phyloP scores from a whole-genome alignment of 2,329 filamentous ascomycete genomes.

The Beauveria pseudobassiana region DNA sequence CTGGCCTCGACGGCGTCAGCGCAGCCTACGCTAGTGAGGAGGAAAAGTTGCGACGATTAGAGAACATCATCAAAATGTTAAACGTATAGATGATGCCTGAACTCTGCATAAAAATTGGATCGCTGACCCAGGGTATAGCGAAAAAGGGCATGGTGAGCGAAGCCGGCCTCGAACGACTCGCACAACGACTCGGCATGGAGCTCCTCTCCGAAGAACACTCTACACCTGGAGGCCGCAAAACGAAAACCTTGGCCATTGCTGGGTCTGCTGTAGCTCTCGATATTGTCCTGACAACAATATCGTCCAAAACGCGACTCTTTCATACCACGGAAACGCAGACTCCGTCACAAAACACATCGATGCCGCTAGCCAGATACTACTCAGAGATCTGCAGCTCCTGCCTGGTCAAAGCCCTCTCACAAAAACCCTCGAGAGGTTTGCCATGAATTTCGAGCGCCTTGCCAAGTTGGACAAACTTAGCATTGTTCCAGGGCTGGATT shows the following conservation, averaged over 20 bases:
- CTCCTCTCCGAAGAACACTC: conserved; percentile 50
- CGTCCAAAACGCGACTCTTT: conserved; percentile 54
- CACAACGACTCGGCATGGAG: conserved; percentile 59
- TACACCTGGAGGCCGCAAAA: conserved; percentile 39
- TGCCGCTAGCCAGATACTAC: conserved; percentile 57
- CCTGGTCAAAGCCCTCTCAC: conserved; percentile 58
- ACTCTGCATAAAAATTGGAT: neutral
- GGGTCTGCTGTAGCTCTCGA: conserved; percentile 54
- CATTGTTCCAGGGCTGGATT: conserved; percentile 59
- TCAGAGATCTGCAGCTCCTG: conserved; percentile 54
- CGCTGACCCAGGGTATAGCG: conserved; percentile 22
- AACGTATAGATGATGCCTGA: conserved; percentile 30
- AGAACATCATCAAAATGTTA: conserved; percentile 42
- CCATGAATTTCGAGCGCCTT: conserved; percentile 62
- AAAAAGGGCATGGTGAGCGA: conserved; percentile 62
- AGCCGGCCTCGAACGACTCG: conserved; percentile 65
- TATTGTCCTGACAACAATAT: conserved; percentile 55
- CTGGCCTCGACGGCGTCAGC: conserved; percentile 34
- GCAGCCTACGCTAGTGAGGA: conserved; percentile 40
- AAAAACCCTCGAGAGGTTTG: conserved; percentile 63
- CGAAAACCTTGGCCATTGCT: conserved; percentile 52
- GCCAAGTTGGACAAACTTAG: conserved; percentile 66
- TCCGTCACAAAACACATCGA: conserved; percentile 53
- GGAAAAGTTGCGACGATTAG: conserved; percentile 47
- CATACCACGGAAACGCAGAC: conserved; percentile 52